phyloP scores from a whole-genome alignment of 2,329 filamentous ascomycete genomes.

The Alternaria incomplexa region DNA sequence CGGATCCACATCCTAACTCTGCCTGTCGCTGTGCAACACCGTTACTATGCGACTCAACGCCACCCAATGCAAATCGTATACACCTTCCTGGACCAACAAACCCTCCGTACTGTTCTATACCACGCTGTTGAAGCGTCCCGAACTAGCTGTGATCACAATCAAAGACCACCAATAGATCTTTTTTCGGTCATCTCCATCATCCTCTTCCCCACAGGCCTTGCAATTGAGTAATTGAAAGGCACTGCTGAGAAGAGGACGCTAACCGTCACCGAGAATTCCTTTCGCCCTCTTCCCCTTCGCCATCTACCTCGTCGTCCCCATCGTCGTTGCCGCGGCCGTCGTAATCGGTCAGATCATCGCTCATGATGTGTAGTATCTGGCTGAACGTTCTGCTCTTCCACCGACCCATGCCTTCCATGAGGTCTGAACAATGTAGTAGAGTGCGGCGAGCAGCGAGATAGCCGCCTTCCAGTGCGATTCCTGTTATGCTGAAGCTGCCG shows the following conservation, averaged over 20 bases:
- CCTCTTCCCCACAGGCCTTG: constrained; percentile 35
- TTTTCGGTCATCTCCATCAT: constrained; percentile 3
- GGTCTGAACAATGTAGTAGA: constrained; percentile 58
- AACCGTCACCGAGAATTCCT: constrained; percentile 30
- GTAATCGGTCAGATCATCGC: constrained; percentile 54
- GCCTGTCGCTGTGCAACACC: not conserved
- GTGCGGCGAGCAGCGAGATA: constrained; percentile 60
- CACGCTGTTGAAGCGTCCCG: not conserved
- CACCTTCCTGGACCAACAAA: not conserved
- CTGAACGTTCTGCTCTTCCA: constrained; percentile 60
- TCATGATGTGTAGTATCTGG: constrained; percentile 62
- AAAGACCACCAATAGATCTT: not conserved
- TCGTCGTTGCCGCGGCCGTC: constrained; percentile 20
- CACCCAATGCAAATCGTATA: not conserved
- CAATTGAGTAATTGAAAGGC: constrained; percentile 30
- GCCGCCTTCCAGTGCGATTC: constrained; percentile 56
- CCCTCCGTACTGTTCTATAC: not conserved
- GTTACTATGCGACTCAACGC: not conserved
- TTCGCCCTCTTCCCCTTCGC: not conserved
- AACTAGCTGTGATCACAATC: not conserved
- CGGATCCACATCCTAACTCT: not conserved
- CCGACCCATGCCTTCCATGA: constrained; percentile 60
- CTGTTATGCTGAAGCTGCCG: constrained; percentile 56
- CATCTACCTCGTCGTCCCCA: constrained; percentile 5
- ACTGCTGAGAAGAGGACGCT: constrained; percentile 25